Evolutionary conservation across 2,329 filamentous ascomycete species (phyloP).

Genomic region (Fusarium camptoceras): DNA sequence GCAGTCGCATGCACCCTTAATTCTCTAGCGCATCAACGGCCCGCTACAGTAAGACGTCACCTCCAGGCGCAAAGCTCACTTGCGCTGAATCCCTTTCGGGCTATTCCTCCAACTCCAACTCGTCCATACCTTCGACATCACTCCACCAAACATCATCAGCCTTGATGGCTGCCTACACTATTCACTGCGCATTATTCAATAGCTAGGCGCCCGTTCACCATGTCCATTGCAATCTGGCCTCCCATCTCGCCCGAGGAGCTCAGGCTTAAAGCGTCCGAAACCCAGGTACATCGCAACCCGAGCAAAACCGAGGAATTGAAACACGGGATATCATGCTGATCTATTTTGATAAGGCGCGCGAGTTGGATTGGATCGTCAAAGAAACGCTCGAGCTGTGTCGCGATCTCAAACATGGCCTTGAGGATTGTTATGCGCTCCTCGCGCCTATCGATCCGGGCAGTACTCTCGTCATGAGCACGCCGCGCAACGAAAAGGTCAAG

Average conservation of each 20-base stretch:
- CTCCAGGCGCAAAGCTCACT: constrained; percentile 18
- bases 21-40: constrained; percentile 8
- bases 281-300: constrained; percentile 58
- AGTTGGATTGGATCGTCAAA: constrained; percentile 66
- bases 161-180: constrained; percentile 43
- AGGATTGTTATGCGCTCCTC: constrained; percentile 89
- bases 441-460: constrained; percentile 86
- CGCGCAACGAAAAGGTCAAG: constrained; percentile 89
- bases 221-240: constrained; percentile 72
- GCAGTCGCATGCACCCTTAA: constrained; percentile 17
- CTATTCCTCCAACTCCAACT: constrained; percentile 41
- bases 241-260: constrained; percentile 63
- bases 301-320: background rate
- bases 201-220: constrained; percentile 47
- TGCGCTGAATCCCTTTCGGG: constrained; percentile 9
- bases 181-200: background rate
- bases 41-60: constrained; percentile 38
- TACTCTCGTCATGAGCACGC: constrained; percentile 89
- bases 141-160: constrained; percentile 1
- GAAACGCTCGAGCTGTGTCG: constrained; percentile 62
- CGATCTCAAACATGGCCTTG: constrained; percentile 73
- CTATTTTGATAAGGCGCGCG: constrained; percentile 57
- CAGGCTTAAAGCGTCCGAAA: constrained; percentile 61
- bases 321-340: constrained; percentile 44
- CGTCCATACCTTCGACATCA: constrained; percentile 14